A percentile compares a stretch with the other conserved stretches of the same genome.
phyloP scores from a whole-genome alignment of 371 early-diverging fungal species.

The Enterocytospora artemiae region DNA sequence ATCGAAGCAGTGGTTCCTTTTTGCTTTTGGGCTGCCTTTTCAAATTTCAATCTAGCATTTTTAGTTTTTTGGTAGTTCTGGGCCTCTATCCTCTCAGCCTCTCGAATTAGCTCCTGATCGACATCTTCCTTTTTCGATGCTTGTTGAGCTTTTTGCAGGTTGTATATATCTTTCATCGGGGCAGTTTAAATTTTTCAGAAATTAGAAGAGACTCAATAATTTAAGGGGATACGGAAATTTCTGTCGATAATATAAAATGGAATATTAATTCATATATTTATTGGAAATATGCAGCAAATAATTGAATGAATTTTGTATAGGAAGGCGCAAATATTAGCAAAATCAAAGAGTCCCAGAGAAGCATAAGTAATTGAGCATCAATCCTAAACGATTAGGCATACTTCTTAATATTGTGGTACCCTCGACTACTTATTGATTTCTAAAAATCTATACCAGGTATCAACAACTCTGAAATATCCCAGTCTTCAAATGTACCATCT shows the following conservation, averaged over 20 bases:
- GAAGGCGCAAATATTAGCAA: no score
- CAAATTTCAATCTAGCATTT: conserved; percentile 32
- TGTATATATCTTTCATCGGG: conserved; percentile 29
- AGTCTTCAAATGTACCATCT: conserved; percentile 88
- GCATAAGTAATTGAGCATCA: no score
- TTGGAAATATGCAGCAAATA: no score
- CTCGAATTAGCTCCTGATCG: conserved; percentile 23
- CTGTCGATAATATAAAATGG: no score
- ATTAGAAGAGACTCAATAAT: background rate
- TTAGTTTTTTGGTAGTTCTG: conserved; percentile 41
- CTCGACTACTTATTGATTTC: no score
- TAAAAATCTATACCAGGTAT: conserved; percentile 55
- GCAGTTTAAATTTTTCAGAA: conserved; percentile 4
- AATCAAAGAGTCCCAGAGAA: no score
- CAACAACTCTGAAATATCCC: conserved; percentile 82
- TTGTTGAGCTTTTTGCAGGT: conserved; percentile 22
- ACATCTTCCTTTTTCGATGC: conserved; percentile 16
- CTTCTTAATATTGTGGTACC: no score
- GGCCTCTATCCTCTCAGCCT: conserved; percentile 44
- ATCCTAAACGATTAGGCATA: no score
- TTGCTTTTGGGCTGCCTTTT: conserved; percentile 34
- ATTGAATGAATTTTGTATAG: no score
- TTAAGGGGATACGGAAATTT: no score
- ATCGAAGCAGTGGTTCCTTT: conserved; percentile 43
- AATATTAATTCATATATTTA: no score